These are phyloP conservation scores for Epichloe bromicola DNA, from an alignment of 2,329 filamentous ascomycete species.

Conservation along the genomic window DNA sequence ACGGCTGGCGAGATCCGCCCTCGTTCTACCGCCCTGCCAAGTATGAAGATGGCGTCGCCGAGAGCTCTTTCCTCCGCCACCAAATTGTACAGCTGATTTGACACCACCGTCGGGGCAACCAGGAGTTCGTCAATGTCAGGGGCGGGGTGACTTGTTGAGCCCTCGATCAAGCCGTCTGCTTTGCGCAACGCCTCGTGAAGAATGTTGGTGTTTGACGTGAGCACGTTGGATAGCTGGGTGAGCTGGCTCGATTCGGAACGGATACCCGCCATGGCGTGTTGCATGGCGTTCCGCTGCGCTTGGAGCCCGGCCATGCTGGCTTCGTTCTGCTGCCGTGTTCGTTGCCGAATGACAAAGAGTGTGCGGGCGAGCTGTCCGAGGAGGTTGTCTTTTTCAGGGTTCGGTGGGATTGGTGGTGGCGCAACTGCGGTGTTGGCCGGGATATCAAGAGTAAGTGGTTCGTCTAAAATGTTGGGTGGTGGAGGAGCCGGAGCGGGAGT, in stretches of 20 bases:
- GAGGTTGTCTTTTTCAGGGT: constrained; percentile 87
- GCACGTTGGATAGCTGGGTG: constrained; percentile 53
- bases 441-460: constrained; percentile 38
- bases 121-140: constrained; percentile 82
- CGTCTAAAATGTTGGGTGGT: constrained; percentile 41
- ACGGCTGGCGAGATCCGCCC: constrained; percentile 58
- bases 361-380: constrained; percentile 61
- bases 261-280: constrained; percentile 53
- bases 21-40: constrained; percentile 60
- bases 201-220: constrained; percentile 66
- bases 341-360: constrained; percentile 55
- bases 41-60: constrained; percentile 73
- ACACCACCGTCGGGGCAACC: constrained; percentile 86
- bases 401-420: constrained; percentile 81
- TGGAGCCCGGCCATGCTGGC: constrained; percentile 62
- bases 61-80: constrained; percentile 82
- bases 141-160: constrained; percentile 53
- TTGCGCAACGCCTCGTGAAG: constrained; percentile 64
- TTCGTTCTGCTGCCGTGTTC: constrained; percentile 57
- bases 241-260: constrained; percentile 63
- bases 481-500: constrained; percentile 19
- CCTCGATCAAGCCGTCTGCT: constrained; percentile 65
- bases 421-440: constrained; percentile 38
- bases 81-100: constrained; percentile 79
- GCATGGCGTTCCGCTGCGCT: constrained; percentile 68